Percentiles rank a stretch among this genome's conserved stretches.
Evolutionary conservation across 1,139 yeast genomes (phyloP).

Genomic region (Entelexis sorbosivorans): DNA sequence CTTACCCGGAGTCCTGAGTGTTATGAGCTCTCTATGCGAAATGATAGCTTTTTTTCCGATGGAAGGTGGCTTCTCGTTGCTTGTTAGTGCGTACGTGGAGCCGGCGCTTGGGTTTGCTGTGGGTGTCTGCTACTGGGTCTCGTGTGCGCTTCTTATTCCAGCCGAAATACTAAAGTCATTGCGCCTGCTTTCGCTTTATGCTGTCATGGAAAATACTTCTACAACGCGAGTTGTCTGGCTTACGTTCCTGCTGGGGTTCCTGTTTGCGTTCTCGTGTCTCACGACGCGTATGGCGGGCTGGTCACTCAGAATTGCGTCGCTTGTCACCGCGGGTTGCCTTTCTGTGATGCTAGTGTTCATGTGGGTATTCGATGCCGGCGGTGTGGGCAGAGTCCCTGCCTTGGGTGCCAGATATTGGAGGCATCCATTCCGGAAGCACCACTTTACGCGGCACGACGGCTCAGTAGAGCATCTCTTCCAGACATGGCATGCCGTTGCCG

Average conservation of each 20-base stretch:
- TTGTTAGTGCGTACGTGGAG: slow-evolving; percentile 69
- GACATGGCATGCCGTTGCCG: slow-evolving; percentile 49
- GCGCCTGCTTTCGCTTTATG: slow-evolving; percentile 58
- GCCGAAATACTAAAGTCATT: slow-evolving; percentile 74
- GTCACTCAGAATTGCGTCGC: slow-evolving; percentile 43
- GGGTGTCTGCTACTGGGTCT: slow-evolving; percentile 67
- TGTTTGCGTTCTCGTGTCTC: slow-evolving; percentile 45
- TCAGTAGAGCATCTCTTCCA: slow-evolving; percentile 50
- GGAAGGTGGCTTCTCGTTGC: slow-evolving; percentile 52
- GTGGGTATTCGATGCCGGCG: slow-evolving; percentile 38
- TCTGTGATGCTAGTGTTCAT: slow-evolving; percentile 49
- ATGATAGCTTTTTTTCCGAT: slow-evolving; percentile 77
- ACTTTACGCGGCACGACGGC: not conserved
- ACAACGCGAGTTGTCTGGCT: slow-evolving; percentile 55
- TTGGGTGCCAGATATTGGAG: not conserved
- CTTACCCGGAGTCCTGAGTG: slow-evolving; percentile 55
- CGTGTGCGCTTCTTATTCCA: slow-evolving; percentile 64
- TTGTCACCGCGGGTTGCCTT: slow-evolving; percentile 39
- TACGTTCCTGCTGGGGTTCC: slow-evolving; percentile 43
- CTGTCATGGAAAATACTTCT: slow-evolving; percentile 36
- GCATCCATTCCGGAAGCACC: not conserved
- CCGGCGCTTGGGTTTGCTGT: slow-evolving; percentile 77
- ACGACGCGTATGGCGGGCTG: slow-evolving; percentile 70
- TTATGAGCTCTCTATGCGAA: slow-evolving; percentile 71
- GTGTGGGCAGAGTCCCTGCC: slow-evolving; percentile 24